phyloP scores from a whole-genome alignment of 2,329 filamentous ascomycete genomes.

The Colletotrichum higginsianum region DNA sequence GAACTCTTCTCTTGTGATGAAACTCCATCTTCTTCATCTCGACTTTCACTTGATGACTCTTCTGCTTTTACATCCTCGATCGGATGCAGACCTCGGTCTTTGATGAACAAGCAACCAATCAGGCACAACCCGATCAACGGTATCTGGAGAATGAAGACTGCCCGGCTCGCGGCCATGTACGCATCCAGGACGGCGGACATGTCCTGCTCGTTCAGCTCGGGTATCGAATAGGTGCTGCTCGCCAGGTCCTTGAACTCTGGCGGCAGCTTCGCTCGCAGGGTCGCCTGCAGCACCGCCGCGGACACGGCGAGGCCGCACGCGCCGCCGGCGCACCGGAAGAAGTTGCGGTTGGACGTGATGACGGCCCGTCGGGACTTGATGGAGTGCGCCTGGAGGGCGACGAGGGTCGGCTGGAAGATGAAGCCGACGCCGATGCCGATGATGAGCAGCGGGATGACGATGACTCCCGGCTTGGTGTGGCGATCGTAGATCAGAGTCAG shows the following conservation, averaged over 20 bases:
- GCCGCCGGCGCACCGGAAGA: constrained; percentile 72
- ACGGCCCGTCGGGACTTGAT: constrained; percentile 71
- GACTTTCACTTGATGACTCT: constrained; percentile 5
- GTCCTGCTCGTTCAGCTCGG: constrained; percentile 34
- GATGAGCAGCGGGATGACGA: constrained; percentile 65
- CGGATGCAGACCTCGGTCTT: constrained; percentile 62
- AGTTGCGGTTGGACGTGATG: constrained; percentile 74
- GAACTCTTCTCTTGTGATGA: background rate
- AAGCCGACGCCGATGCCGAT: constrained; percentile 68
- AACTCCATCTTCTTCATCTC: constrained; percentile 27
- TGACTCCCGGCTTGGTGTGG: constrained; percentile 60
- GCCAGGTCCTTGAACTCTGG: constrained; percentile 47
- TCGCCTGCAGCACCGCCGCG: constrained; percentile 62
- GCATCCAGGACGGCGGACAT: constrained; percentile 50
- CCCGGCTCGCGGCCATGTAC: constrained; percentile 67
- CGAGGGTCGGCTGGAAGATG: constrained; percentile 63
- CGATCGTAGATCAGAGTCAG: constrained; percentile 65
- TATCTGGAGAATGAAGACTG: constrained; percentile 70
- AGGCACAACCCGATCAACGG: constrained; percentile 68
- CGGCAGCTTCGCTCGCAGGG: constrained; percentile 48
- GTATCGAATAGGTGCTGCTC: constrained; percentile 49
- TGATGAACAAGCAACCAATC: constrained; percentile 65
- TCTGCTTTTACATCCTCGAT: constrained; percentile 10
- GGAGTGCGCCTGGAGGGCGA: constrained; percentile 72
- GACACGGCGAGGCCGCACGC: constrained; percentile 71